phyloP scores from a whole-genome alignment of 345 rosid genomes.

The Alliaria petiolata region DNA sequence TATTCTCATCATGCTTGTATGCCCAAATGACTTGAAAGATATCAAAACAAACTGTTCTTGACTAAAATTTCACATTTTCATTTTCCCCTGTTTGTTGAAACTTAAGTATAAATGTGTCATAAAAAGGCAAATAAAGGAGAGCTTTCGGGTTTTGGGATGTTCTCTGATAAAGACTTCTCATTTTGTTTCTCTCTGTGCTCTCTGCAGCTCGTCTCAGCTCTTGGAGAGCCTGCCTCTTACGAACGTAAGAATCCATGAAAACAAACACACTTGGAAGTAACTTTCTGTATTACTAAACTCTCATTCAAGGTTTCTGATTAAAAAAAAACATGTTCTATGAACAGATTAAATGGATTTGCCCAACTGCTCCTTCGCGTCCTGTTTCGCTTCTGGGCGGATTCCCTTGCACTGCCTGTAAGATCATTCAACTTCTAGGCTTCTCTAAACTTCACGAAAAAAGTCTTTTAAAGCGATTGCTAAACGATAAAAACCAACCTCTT shows the following conservation, averaged over 20 bases:
- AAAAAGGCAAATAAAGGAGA: too few relatives aligned
- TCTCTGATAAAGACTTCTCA: neutral
- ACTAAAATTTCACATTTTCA: neutral
- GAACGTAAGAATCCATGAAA: slow-evolving; percentile 43
- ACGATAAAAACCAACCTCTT: neutral
- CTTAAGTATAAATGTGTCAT: neutral
- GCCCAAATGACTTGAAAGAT: neutral
- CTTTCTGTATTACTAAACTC: neutral
- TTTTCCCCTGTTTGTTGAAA: neutral
- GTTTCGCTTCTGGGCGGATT: slow-evolving; percentile 64
- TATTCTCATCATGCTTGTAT: neutral
- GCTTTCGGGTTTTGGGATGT: neutral
- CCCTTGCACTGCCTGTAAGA: slow-evolving; percentile 82
- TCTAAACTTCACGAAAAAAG: neutral
- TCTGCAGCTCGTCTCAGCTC: slow-evolving; percentile 66
- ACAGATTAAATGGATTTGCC: slow-evolving; percentile 87
- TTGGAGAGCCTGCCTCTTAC: slow-evolving; percentile 67
- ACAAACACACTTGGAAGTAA: neutral
- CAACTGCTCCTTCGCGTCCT: slow-evolving; percentile 79
- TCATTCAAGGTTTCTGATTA: slow-evolving; percentile 3
- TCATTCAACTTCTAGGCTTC: neutral
- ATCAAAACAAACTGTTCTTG: neutral
- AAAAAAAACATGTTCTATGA: neutral
- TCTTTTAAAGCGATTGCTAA: neutral
- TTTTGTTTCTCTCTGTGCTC: slow-evolving; percentile 9